Evolutionary conservation across 805 yeast species (phyloP), one percentile per base, ranked within the genome.

Genomic region (Candida ovalis): DNA sequence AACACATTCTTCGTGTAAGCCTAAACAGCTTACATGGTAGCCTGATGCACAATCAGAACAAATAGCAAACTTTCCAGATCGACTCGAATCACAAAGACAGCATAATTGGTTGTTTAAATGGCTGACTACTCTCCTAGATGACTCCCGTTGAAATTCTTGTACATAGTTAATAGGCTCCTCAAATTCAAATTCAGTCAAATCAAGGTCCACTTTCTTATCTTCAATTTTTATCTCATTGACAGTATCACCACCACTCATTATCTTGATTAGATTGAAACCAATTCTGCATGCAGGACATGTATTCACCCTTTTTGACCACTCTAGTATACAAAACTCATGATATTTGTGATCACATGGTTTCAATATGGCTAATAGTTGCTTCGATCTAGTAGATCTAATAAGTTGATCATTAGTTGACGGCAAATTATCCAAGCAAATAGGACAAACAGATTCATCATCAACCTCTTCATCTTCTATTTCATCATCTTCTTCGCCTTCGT

Each of bases 281-380:
- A 59, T 44, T 7, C 72, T 56, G 45, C 73, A 68, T 46, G 64
- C 59, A 6, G 73, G 71, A 43, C 72, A 67, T 13, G 68, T 63
- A 39, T 66, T 67, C 17, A 70, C 69, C 49, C 66, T 56, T 45
- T 61, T 59, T 1, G 67, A 53, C 73, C 73, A 68, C 35, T 66
- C 63, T 37, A 54, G 55, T 40, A 68, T 64, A 46, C 73, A 68
- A 33, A 61, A 63, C 44, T 61, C 65, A 45, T 68, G 73, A 40
- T 68, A 68, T 27, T 50, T 51, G 48, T 68, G 73, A 24, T 52
- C 45, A 40, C 73, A 68, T 0, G 72, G 72, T n/a, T 50, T 50
- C 1, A 67, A 57, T 19, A 58, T 49, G 1, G 68, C 67, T 13
- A 60, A 52, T 10, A 48, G 47, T 36, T 57, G 63, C 2, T 61